phyloP scores from a whole-genome alignment of 1,284 basidiomycete species.

The Heterobasidion annosum region DNA sequence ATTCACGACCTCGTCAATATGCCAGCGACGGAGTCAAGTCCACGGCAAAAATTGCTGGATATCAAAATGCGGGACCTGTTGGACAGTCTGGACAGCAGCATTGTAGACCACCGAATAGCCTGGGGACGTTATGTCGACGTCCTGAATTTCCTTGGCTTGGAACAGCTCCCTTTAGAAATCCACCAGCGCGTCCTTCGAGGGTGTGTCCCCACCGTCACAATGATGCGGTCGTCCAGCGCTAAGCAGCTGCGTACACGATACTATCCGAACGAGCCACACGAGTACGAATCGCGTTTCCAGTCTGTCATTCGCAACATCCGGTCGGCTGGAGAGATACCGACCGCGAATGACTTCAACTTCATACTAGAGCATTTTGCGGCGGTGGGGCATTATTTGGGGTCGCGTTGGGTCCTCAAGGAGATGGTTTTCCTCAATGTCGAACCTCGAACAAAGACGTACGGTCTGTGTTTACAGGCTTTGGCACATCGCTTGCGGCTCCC shows the following conservation, averaged over 20 bases:
- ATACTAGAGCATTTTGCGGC: conserved; percentile 66
- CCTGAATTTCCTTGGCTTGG: conserved; percentile 33
- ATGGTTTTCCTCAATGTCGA: conserved; percentile 32
- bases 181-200: conserved; percentile 61
- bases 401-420: conserved; percentile 51
- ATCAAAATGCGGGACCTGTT: conserved; percentile 18
- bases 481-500: conserved; percentile 58
- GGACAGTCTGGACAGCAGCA: conserved; percentile 9
- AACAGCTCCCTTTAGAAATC: conserved; percentile 46
- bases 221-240: conserved; percentile 34
- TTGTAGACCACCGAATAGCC: conserved; percentile 33
- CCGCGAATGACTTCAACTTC: conserved; percentile 62
- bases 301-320: conserved; percentile 62
- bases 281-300: conserved; percentile 55
- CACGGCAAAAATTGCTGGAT: conserved; percentile 9
- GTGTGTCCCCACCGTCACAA: conserved; percentile 38
- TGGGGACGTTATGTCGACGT: conserved; percentile 56
- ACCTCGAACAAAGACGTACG: conserved; percentile 47
- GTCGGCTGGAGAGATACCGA: conserved; percentile 36
- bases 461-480: conserved; percentile 56
- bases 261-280: conserved; percentile 28
- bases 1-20: background rate
- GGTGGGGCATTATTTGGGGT: conserved; percentile 54
- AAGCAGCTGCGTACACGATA: conserved; percentile 25
- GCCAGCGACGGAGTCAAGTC: conserved; percentile 1